A percentile compares a stretch with the other conserved stretches of the same genome.
Evolutionary conservation across 495 filamentous ascomycete species (phyloP).

Genomic region (Neurospora sp.): DNA sequence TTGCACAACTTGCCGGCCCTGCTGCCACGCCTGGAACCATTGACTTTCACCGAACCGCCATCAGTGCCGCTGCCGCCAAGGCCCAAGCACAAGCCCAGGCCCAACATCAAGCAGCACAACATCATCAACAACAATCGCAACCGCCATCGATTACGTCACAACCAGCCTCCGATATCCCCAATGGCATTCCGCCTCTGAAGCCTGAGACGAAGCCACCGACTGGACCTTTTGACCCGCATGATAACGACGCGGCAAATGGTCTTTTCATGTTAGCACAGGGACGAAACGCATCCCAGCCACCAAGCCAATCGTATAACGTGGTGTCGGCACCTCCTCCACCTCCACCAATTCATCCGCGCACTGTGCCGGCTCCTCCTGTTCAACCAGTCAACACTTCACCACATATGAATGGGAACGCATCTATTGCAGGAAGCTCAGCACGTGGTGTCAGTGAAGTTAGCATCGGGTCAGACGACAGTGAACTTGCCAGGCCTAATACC

Average conservation of each 20-base stretch:
- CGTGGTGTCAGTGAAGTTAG: conserved; percentile 59
- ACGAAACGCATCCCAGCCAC: conserved; percentile 46
- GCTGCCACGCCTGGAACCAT: conserved; percentile 74
- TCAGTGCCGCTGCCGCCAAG: conserved; percentile 63
- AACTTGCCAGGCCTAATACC: conserved; percentile 50
- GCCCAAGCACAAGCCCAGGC: conserved; percentile 40
- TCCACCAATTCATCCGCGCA: conserved; percentile 31
- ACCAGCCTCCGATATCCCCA: conserved; percentile 37
- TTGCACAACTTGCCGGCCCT: conserved; percentile 67
- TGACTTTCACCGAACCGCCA: conserved; percentile 89
- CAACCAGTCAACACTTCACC: conserved; percentile 41
- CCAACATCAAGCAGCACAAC: conserved; percentile 24
- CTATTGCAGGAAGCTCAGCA: conserved; percentile 30
- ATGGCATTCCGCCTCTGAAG: conserved; percentile 30
- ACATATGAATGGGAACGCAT: conserved; percentile 38
- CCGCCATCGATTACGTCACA: conserved; percentile 29
- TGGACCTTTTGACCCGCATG: conserved; percentile 69
- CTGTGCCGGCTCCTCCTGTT: conserved; percentile 16
- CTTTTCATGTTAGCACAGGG: conserved; percentile 79
- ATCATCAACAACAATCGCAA: conserved; percentile 35
- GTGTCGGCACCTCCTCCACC: conserved; percentile 23
- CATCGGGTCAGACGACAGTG: conserved; percentile 64
- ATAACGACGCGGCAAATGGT: conserved; percentile 93
- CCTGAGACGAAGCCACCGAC: conserved; percentile 34
- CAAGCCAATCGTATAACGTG: conserved; percentile 40